These are phyloP conservation scores for Tanacetum coccineum DNA, from an alignment of 129 eudicot species.

Conservation along the genomic window DNA sequence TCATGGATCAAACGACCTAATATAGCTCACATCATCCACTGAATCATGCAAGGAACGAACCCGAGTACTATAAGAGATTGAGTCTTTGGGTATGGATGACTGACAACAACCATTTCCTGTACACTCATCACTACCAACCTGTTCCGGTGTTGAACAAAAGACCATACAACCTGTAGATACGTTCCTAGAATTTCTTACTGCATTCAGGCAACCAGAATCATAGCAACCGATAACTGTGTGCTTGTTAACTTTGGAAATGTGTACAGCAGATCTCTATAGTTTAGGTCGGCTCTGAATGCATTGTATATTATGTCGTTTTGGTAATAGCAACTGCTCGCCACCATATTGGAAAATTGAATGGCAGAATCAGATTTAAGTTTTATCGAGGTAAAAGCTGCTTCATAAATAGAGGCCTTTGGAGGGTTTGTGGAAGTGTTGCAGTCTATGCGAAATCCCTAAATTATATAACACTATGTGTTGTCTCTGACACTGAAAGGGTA, in stretches of 20 bases:
- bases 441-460: constrained; percentile 17
- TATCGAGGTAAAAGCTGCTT: neutral
- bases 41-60: neutral
- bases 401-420: constrained; percentile 14
- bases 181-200: no score
- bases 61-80: neutral
- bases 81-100: no score
- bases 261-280: neutral
- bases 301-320: neutral
- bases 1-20: no score
- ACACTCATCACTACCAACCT: no score
- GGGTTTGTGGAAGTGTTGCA: constrained; percentile 36
- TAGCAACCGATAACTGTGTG: no score
- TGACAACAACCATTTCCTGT: no score
- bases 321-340: constrained; percentile 19
- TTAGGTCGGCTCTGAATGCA: neutral
- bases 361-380: constrained; percentile 22
- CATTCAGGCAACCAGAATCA: no score
- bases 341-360: neutral
- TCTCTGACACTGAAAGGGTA: constrained; percentile 31
- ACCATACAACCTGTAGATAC: no score
- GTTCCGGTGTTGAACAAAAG: no score
- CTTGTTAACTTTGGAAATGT: constrained; percentile 38
- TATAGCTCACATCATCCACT: no score
- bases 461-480: constrained; percentile 26